phyloP scores from a whole-genome alignment of 176 grass and related monocot species.

The Stipa capillata region DNA sequence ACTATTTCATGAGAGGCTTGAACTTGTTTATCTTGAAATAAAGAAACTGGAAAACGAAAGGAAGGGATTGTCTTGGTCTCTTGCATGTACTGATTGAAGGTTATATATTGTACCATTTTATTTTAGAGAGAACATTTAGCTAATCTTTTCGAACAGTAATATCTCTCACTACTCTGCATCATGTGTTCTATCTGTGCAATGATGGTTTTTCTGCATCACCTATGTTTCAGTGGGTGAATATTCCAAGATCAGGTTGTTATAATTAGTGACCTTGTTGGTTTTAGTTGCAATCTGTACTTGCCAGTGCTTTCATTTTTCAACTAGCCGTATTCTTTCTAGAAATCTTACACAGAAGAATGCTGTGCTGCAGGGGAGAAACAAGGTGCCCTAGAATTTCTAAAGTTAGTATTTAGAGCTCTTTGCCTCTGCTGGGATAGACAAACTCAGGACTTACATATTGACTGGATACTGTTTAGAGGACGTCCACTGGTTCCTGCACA shows the following conservation, averaged over 20 bases:
- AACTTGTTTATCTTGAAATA: background rate
- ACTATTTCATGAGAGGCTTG: background rate
- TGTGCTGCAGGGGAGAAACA: constrained; percentile 86
- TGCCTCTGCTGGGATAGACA: constrained; percentile 98
- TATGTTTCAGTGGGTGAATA: background rate
- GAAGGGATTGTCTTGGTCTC: background rate
- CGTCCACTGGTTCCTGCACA: constrained; percentile 75
- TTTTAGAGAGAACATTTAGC: background rate
- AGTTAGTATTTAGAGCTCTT: constrained; percentile 93
- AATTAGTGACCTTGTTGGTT: background rate
- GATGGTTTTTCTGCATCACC: background rate
- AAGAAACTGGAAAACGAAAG: background rate
- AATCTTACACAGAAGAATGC: background rate
- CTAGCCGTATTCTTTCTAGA: background rate
- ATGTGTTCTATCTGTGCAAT: background rate
- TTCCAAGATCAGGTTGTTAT: background rate
- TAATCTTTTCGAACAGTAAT: background rate
- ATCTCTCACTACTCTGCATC: background rate
- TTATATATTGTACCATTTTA: background rate
- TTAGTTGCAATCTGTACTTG: background rate
- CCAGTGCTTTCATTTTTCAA: background rate
- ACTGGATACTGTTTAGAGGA: constrained; percentile 93
- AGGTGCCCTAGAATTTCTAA: constrained; percentile 91
- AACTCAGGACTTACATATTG: constrained; percentile 93
- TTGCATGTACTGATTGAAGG: background rate